Percentiles rank a stretch among this genome's conserved stretches.
Conservation (phyloP, 2,329 filamentous ascomycete genomes). For the Xylaria sp. region DNA sequence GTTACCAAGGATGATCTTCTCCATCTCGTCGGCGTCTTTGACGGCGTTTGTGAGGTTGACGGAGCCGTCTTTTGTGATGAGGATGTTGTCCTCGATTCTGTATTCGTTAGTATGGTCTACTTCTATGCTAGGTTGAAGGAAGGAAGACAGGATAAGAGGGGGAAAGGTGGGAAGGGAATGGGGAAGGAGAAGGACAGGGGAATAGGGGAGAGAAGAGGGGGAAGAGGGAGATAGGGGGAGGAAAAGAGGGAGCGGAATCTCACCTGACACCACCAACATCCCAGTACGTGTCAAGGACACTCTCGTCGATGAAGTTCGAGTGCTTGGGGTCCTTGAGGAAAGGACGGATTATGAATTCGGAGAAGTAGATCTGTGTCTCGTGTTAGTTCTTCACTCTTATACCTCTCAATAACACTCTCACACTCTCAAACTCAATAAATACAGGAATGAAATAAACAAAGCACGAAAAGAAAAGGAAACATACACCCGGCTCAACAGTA, state of each 20-base stretch:
- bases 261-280: conserved; percentile 69
- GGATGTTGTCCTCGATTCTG: conserved; percentile 64
- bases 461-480: neutral
- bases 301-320: conserved; percentile 68
- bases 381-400: conserved; percentile 6
- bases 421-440: too few species aligned
- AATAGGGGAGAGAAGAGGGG: neutral
- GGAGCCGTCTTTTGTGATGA: conserved; percentile 63
- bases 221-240: neutral
- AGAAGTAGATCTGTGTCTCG: conserved; percentile 69
- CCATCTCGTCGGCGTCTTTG: conserved; percentile 61
- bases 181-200: too few species aligned
- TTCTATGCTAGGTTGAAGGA: too few species aligned
- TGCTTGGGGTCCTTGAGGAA: conserved; percentile 69
- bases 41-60: conserved; percentile 69
- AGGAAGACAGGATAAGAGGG: too few species aligned
- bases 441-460: too few species aligned
- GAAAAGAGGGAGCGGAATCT: conserved; percentile 27
- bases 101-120: conserved; percentile 1
- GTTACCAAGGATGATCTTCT: conserved; percentile 43
- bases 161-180: too few species aligned
- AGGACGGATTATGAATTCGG: conserved; percentile 78
- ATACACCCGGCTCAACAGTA: conserved; percentile 86
- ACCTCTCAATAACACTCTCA: too few species aligned
- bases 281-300: conserved; percentile 74